A percentile compares a stretch with the other conserved stretches of the same genome.
phyloP scores from a whole-genome alignment of 176 grass and related monocot species.

The Oryza nivara region DNA sequence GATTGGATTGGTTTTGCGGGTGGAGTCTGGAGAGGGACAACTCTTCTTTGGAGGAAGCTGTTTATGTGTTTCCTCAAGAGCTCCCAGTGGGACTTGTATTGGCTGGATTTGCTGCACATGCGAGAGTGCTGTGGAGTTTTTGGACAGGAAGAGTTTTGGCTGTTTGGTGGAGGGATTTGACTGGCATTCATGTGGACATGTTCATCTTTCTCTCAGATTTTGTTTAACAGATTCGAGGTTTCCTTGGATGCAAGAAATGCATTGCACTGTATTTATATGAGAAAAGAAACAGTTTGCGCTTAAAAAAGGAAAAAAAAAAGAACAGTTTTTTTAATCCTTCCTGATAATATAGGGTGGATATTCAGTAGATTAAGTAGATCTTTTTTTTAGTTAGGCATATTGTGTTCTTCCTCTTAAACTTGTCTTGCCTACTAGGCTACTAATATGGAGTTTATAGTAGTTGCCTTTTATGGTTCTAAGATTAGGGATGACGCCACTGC shows the following conservation, averaged over 20 bases:
- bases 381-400: neutral
- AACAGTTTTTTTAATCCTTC: neutral
- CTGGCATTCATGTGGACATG: neutral
- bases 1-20: neutral
- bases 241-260: neutral
- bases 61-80: neutral
- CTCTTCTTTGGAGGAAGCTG: neutral
- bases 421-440: neutral
- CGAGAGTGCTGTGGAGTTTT: neutral
- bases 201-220: slow-evolving; percentile 6
- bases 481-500: neutral
- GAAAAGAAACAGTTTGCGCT: neutral
- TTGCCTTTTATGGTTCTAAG: slow-evolving; percentile 26
- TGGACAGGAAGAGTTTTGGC: neutral
- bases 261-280: neutral
- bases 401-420: neutral
- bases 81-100: neutral
- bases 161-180: slow-evolving; percentile 27
- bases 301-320: neutral
- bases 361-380: neutral
- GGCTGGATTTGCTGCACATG: slow-evolving; percentile 21
- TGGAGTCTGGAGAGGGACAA: neutral
- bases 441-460: neutral
- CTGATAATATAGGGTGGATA: neutral
- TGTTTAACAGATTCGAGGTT: neutral